A percentile compares a stretch with the other conserved stretches of the same genome.
Evolutionary conservation across 805 yeast species (phyloP).

Genomic region (Nakazawaea wyomingensis): DNA sequence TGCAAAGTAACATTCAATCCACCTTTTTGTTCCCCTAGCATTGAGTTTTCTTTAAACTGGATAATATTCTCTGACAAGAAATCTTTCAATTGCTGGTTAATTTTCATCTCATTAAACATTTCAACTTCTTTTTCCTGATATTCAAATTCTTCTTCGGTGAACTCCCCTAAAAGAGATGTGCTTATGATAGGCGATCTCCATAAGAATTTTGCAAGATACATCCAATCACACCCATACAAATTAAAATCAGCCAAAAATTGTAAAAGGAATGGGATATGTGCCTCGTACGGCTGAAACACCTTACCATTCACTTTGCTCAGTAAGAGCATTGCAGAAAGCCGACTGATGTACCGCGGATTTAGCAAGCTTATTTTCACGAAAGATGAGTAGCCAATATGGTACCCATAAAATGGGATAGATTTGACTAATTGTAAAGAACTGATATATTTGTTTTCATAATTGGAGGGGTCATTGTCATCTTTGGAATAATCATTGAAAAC

Average conservation of each 20-base stretch:
- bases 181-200: constrained; percentile 53
- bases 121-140: constrained; percentile 15
- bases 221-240: constrained; percentile 80
- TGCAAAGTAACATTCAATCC: constrained; percentile 27
- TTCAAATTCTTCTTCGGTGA: constrained; percentile 15
- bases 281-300: constrained; percentile 55
- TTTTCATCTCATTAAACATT: constrained; percentile 21
- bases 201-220: constrained; percentile 39
- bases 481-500: constrained; percentile 16
- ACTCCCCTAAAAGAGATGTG: constrained; percentile 14
- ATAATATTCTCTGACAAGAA: constrained; percentile 22
- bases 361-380: constrained; percentile 66
- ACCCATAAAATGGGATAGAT: constrained; percentile 84
- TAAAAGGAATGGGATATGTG: constrained; percentile 70
- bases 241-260: constrained; percentile 85
- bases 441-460: constrained; percentile 33
- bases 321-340: constrained; percentile 46
- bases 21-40: not conserved
- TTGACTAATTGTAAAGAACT: constrained; percentile 62
- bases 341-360: constrained; percentile 53
- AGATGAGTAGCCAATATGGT: constrained; percentile 54
- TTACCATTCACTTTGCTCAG: constrained; percentile 31
- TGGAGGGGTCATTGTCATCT: constrained; percentile 11
- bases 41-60: constrained; percentile 8
- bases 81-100: constrained; percentile 27